Base-by-base conservation (phyloP, 768 basidiomycete species). In the Lentinula detonsa region DNA sequence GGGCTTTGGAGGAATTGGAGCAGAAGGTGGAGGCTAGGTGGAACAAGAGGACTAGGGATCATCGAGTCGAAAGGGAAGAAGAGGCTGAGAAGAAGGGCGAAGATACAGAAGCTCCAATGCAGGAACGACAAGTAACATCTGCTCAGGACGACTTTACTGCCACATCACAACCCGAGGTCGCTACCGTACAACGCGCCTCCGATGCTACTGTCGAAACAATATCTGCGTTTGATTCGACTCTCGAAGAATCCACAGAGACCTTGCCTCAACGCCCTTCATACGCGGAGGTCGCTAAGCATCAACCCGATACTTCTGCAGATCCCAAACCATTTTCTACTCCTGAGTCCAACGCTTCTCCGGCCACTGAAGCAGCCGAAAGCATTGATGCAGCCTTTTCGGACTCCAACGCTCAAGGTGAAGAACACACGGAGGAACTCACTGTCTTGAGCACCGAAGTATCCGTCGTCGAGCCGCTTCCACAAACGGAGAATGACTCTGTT, bases 1-100 rank as follows among this genome's bases (percentile, higher is more conserved):
- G 68, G 28, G 87, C 83, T 43, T 66, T 90, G 48, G 81, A 80
- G 63, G 76, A 76, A 45, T 62, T 87, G 31, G 85, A 85, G 66
- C 66, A 69, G 61, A 73, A 75, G 42, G 77, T 86, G n/a, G 76
- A 78, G 65, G 75, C 71, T 40, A 70, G 74, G 40, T 77, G 73
- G 69, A 75, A 43, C 16, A 52, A 48, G 39, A 37, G 35, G 51
- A 61, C n/a, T 15, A 48, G 39, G 33, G 34, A 7, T 8, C 34
- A 21, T 11, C 59, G 40, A 1, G 39, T 45, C 11, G 43, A 43
- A n/a, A 42, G 37, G 34, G 34, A 52, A 10, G 61, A 46, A 56
- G 40, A 23, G 18, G 37, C 9, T 51, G 33, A 21, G 33, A 31
- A 43, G 21, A 37, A 43, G 42, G 42, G 5, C 11, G 57, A 46